Evolutionary conservation across 169 alveolate species (phyloP).

Genomic region (Plasmodium inui): DNA sequence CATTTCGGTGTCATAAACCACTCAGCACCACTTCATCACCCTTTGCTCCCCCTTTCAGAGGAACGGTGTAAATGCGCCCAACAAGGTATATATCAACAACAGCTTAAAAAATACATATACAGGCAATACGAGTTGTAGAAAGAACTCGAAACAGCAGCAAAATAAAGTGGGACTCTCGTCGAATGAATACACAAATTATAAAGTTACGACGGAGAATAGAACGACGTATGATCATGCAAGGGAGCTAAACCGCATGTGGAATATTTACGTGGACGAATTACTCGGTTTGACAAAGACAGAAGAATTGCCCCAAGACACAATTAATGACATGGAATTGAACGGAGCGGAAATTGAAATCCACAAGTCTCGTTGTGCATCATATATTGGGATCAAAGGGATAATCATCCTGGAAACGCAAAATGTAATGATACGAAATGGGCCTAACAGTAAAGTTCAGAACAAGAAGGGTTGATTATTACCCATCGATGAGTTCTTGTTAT

Average conservation of each 20-base stretch:
- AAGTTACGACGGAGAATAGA: slow-evolving; percentile 7
- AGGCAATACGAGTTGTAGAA: not conserved
- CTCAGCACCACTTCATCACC: not conserved
- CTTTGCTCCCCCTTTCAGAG: slow-evolving; percentile 7
- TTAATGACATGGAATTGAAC: slow-evolving; percentile 70
- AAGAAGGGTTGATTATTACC: not conserved
- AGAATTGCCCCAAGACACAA: slow-evolving; percentile 29
- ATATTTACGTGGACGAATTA: slow-evolving; percentile 58
- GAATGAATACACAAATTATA: slow-evolving; percentile 40
- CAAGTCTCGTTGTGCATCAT: slow-evolving; percentile 65
- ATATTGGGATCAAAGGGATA: slow-evolving; percentile 72
- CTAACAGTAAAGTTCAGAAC: not conserved
- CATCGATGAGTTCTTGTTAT: not conserved
- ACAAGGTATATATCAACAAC: not conserved
- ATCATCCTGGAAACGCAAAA: slow-evolving; percentile 65
- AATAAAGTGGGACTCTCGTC: slow-evolving; percentile 60
- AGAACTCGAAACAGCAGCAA: not conserved
- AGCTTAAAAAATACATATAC: slow-evolving; percentile 12
- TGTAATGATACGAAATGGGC: slow-evolving; percentile 17
- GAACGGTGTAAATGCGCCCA: not conserved
- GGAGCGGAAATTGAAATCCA: slow-evolving; percentile 75
- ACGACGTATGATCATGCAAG: slow-evolving; percentile 62
- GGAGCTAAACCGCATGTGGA: slow-evolving; percentile 55
- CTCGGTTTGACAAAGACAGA: slow-evolving; percentile 9
- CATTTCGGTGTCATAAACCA: not conserved